Percentiles rank a stretch among this genome's conserved stretches.
Conservation (phyloP, 331 rosid genomes). For the Stylosanthes scabra region DNA sequence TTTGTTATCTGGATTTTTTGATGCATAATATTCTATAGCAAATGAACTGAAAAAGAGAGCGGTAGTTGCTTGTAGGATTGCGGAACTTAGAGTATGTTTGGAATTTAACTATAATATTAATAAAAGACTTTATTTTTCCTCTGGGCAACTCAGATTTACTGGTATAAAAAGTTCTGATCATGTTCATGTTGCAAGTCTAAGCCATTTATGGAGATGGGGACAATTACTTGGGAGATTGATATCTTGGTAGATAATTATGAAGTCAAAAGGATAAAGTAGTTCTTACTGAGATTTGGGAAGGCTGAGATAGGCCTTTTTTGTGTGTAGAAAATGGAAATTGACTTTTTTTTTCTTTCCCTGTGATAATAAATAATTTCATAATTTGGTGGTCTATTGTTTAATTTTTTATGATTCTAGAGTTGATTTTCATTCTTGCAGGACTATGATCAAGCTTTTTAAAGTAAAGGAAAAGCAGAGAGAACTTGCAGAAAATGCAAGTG, state of each 20-base stretch:
- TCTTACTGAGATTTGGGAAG: conserved; percentile 4
- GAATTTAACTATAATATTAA: not conserved
- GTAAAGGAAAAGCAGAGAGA: conserved; percentile 96
- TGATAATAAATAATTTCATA: not conserved
- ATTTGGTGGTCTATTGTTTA: not conserved
- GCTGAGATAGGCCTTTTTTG: not conserved
- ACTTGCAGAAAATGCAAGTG: conserved; percentile 73
- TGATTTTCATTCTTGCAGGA: conserved; percentile 51
- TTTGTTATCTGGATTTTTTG: not conserved
- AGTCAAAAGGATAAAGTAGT: conserved; percentile 21
- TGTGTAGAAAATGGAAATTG: not conserved
- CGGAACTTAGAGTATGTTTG: not conserved
- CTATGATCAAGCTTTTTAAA: conserved; percentile 87
- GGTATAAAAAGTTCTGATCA: not conserved
- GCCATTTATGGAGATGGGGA: not conserved
- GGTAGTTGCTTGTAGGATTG: not conserved
- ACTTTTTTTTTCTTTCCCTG: no score
- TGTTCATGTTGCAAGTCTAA: not conserved
- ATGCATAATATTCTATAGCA: not conserved
- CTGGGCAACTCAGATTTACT: not conserved
- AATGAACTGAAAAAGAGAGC: not conserved
- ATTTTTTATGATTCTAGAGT: conserved; percentile 31
- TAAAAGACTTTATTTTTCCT: not conserved
- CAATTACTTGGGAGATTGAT: not conserved
- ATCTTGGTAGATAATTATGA: conserved; percentile 25